Conservation (phyloP, 179 eudicot species). For the Beta lomatogona region DNA sequence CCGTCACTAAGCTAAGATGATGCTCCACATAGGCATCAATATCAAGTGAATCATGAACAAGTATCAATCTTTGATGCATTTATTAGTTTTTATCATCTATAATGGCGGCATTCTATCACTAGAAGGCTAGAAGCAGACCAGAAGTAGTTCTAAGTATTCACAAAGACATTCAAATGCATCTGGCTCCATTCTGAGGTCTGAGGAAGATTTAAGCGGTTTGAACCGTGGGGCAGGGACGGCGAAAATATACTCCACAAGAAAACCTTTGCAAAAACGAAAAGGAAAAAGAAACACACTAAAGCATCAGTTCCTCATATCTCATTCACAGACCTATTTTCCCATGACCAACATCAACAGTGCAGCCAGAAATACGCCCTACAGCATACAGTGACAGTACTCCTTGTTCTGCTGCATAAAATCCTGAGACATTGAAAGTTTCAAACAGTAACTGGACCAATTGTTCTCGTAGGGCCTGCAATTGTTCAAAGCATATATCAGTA, state of each 20-base stretch:
- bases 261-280: background rate
- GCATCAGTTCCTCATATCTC: background rate
- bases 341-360: conserved; percentile 87
- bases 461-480: conserved; percentile 66
- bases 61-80: too few species aligned
- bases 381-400: conserved; percentile 90
- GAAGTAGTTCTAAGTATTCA: background rate
- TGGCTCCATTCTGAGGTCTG: too few species aligned
- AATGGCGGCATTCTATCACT: background rate
- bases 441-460: conserved; percentile 85
- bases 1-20: background rate
- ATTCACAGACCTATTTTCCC: conserved; percentile 69
- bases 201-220: too few species aligned
- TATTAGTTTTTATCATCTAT: background rate
- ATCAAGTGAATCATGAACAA: conserved; percentile 12
- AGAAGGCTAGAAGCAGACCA: background rate
- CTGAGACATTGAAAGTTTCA: conserved; percentile 85
- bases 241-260: background rate
- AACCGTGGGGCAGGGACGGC: too few species aligned
- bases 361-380: conserved; percentile 88
- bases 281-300: background rate
- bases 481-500: conserved; percentile 16
- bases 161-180: background rate
- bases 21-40: background rate
- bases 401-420: conserved; percentile 85